Evolutionary conservation across 768 basidiomycete species (phyloP).

Genomic region (Rhodotorula toruloides): DNA sequence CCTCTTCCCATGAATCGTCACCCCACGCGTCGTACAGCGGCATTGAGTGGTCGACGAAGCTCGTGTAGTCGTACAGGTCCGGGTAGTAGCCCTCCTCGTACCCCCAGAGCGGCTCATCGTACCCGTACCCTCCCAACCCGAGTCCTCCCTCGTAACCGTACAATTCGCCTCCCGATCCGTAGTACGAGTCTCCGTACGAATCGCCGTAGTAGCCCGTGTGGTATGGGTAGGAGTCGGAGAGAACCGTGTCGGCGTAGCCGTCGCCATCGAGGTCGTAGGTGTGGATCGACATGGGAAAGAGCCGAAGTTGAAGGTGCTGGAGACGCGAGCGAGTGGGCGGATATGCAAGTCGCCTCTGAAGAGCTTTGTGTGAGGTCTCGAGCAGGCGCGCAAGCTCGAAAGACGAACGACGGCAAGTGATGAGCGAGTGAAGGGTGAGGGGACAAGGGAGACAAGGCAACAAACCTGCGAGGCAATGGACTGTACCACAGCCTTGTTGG

Average conservation of each 20-base stretch:
- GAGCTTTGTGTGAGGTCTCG: too few relatives aligned
- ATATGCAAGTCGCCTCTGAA: too few relatives aligned
- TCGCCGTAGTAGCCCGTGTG: neutral
- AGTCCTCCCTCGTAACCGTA: neutral
- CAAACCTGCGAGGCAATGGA: too few relatives aligned
- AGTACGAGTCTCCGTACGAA: neutral
- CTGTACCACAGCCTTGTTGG: too few relatives aligned
- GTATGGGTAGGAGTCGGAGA: neutral
- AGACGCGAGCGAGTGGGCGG: too few relatives aligned
- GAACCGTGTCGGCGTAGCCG: too few relatives aligned
- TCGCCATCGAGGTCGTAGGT: constrained; percentile 7
- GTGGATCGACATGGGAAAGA: neutral
- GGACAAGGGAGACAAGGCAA: too few relatives aligned
- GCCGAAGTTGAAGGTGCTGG: too few relatives aligned
- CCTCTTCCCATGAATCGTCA: constrained; percentile 4
- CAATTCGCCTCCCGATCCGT: neutral
- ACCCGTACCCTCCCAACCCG: neutral
- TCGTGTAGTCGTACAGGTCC: constrained; percentile 7
- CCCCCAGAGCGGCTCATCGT: neutral
- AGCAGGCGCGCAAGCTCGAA: too few relatives aligned
- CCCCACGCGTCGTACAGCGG: constrained; percentile 10
- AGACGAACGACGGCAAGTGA: too few relatives aligned
- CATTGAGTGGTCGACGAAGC: neutral
- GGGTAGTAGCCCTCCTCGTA: neutral
- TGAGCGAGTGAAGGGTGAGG: too few relatives aligned